phyloP scores from a whole-genome alignment of 148 eudicot species.

The Rhododendron molle region DNA sequence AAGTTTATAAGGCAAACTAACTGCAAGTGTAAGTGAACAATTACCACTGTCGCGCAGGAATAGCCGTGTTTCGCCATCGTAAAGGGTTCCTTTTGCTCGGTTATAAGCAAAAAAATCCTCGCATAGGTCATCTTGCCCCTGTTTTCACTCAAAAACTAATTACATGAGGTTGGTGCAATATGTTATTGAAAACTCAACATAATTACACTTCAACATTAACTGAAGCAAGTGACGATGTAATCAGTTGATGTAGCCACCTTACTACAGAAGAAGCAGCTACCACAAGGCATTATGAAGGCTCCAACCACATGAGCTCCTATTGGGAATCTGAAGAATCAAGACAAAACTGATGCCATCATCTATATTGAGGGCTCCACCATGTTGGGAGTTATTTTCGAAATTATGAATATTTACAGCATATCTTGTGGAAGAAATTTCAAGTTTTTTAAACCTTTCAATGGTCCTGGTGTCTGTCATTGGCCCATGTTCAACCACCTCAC shows the following conservation, averaged over 20 bases:
- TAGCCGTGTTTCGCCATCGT: conserved; percentile 94
- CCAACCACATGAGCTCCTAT: conserved; percentile 90
- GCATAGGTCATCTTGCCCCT: conserved; percentile 98
- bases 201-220: background rate
- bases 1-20: conserved; percentile 3
- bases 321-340: conserved; percentile 61
- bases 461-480: conserved; percentile 66
- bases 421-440: background rate
- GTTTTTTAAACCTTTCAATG: conserved; percentile 51
- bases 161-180: background rate
- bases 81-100: conserved; percentile 97
- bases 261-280: conserved; percentile 82
- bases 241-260: conserved; percentile 42
- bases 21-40: conserved; percentile 9
- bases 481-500: conserved; percentile 97
- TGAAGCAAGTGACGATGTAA: background rate
- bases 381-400: background rate
- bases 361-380: background rate
- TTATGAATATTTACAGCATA: background rate
- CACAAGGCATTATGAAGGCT: conserved; percentile 99
- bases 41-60: conserved; percentile 82
- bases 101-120: conserved; percentile 93
- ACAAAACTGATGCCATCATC: conserved; percentile 16
- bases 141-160: conserved; percentile 17
- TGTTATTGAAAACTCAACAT: background rate